Evolutionary conservation across 1,284 basidiomycete species (phyloP).

Genomic region (Ganoderma meredithae): DNA sequence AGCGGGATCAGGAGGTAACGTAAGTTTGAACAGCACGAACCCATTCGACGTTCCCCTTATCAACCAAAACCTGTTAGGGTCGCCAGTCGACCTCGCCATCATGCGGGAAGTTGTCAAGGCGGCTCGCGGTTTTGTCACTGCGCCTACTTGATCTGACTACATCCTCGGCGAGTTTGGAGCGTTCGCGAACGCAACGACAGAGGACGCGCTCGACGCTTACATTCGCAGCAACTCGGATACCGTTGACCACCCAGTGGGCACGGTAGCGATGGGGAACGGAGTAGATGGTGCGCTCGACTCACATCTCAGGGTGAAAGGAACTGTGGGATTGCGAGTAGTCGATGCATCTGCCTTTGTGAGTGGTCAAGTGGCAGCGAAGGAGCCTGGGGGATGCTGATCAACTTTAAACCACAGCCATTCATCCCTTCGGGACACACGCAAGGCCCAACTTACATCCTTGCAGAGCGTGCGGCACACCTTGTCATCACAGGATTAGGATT

Average conservation of each 20-base stretch:
- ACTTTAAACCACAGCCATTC: constrained; percentile 14
- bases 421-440: constrained; percentile 21
- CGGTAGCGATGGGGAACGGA: constrained; percentile 35
- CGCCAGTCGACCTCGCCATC: constrained; percentile 22
- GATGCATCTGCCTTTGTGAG: constrained; percentile 27
- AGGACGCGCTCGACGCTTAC: constrained; percentile 34
- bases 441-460: constrained; percentile 19
- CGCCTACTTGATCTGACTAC: constrained; percentile 19
- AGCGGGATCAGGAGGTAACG: constrained; percentile 31
- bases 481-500: background rate
- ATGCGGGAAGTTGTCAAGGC: constrained; percentile 26
- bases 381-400: background rate
- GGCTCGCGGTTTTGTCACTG: constrained; percentile 9
- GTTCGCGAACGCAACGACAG: constrained; percentile 27
- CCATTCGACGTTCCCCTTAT: constrained; percentile 34
- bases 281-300: constrained; percentile 11
- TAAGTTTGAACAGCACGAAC: constrained; percentile 30
- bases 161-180: constrained; percentile 19
- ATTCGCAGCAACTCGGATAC: constrained; percentile 31
- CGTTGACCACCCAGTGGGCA: constrained; percentile 39
- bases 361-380: background rate
- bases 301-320: constrained; percentile 21
- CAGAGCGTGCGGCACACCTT: constrained; percentile 19
- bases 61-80: constrained; percentile 30
- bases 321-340: constrained; percentile 23